Evolutionary conservation across 768 basidiomycete genomes (phyloP).

Genomic region (Pulveroboletus frians): DNA sequence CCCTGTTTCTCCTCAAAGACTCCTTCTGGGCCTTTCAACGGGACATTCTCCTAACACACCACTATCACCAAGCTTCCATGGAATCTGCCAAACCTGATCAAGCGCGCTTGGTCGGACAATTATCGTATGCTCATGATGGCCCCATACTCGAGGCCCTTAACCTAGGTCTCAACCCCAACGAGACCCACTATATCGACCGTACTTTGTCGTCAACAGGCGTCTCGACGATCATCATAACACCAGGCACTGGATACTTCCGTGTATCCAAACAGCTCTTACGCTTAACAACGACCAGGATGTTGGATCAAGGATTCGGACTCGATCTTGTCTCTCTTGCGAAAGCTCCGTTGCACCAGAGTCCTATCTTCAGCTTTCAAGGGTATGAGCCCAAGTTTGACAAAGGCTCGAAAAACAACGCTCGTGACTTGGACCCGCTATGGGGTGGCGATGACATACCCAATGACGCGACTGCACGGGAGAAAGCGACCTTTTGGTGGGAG

Average conservation of each 20-base stretch:
- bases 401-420: constrained; percentile 41
- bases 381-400: constrained; percentile 52
- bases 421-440: constrained; percentile 70
- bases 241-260: constrained; percentile 90
- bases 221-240: constrained; percentile 80
- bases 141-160: constrained; percentile 95
- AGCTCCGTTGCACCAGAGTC: constrained; percentile 87
- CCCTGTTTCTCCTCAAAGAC: constrained; percentile 80
- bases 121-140: constrained; percentile 89
- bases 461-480: constrained; percentile 34
- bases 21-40: constrained; percentile 89
- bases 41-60: constrained; percentile 86
- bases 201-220: constrained; percentile 87
- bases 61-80: constrained; percentile 67
- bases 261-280: constrained; percentile 88
- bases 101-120: constrained; percentile 66
- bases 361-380: constrained; percentile 85
- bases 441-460: constrained; percentile 52
- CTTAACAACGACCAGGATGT: constrained; percentile 87
- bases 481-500: constrained; percentile 81
- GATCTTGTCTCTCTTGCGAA: constrained; percentile 88
- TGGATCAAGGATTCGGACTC: constrained; percentile 88
- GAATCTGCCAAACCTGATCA: constrained; percentile 44
- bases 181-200: constrained; percentile 93
- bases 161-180: constrained; percentile 84